Evolutionary conservation across 371 early-diverging fungal genomes (phyloP), one percentile per base, ranked within the genome.

Genomic region (Zychaea mexicana): DNA sequence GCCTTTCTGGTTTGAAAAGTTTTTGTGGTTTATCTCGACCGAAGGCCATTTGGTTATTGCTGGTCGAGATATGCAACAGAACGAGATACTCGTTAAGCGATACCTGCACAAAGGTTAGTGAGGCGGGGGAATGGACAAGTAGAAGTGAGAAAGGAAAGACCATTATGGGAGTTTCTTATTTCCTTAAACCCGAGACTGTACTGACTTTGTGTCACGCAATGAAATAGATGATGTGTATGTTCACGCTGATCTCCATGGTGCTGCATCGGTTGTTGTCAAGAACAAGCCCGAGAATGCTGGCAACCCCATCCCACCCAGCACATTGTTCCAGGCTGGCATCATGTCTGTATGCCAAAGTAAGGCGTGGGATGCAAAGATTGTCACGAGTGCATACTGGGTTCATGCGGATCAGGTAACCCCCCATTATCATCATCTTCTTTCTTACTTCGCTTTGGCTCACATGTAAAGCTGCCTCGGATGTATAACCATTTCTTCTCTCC

Each of bases 1-100:
- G 64, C 91, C 94, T 2, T 94, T 90, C 52, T 99, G 99, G 99
- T 99, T 99, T 83, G 99, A 99, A 77, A 98, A 98, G 84, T 99
- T 98, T 69, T 67, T 93, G 53, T 99, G 99, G 98, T 99, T 98
- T 71, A 85, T 99, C 30, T 90, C 94, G 4, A 92, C 96, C 0
- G 99, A 99, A 68, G 94, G 94, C 57, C 92, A 92, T 66, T 76
- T 99, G 61, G 92, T 99, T 17, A 86, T 99, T 70, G 98, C 95
- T 31, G 99, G 99, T 42, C 91, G 92, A 47, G 99, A 99, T 81
- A 92, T 96, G 73, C 92, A 91, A 64, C 99, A 99, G 76, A 99
- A 98, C 78, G 99, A 99, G 73, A 71, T 94, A 61, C 74, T 99
- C n/a, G 96, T 99, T 17, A 97, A 95, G 69, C 85, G 90, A 21